These are phyloP conservation scores for Teratosphaeriaceae sp. DNA, from an alignment of 2,329 filamentous ascomycete genomes.

Conservation along the genomic window DNA sequence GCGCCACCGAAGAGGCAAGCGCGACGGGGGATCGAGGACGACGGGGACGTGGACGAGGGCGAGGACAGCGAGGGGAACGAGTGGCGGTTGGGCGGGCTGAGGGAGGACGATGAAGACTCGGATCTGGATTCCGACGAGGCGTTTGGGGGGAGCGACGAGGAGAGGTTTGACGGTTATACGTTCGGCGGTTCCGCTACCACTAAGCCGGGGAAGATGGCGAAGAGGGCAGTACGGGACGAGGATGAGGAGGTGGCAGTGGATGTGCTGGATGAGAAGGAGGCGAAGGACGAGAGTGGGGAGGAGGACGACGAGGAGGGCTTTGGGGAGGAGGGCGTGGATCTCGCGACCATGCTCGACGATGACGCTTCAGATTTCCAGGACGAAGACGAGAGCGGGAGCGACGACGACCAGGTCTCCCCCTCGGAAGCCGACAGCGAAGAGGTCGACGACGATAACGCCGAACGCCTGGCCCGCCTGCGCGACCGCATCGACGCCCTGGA, in stretches of 20 bases:
- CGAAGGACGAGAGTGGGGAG: slow-evolving; percentile 33
- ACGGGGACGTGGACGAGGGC: slow-evolving; percentile 56
- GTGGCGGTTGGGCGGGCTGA: slow-evolving; percentile 66
- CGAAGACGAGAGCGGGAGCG: slow-evolving; percentile 44
- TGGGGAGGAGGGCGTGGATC: slow-evolving; percentile 57
- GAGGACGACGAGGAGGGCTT: slow-evolving; percentile 53
- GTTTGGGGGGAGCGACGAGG: slow-evolving; percentile 82
- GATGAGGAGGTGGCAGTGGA: slow-evolving; percentile 41
- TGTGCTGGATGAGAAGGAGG: slow-evolving; percentile 42
- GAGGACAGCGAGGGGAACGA: slow-evolving; percentile 82
- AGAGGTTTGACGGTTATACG: slow-evolving; percentile 70
- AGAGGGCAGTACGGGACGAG: slow-evolving; percentile 25
- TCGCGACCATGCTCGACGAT: slow-evolving; percentile 56
- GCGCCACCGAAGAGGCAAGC: slow-evolving; percentile 26
- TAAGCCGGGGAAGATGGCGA: slow-evolving; percentile 37
- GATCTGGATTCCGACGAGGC: slow-evolving; percentile 73
- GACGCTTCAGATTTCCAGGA: slow-evolving; percentile 40
- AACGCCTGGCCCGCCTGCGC: slow-evolving; percentile 59
- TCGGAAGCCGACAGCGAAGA: slow-evolving; percentile 41
- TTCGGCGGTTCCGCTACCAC: slow-evolving; percentile 54
- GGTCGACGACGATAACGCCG: slow-evolving; percentile 31
- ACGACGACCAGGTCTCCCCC: slow-evolving; percentile 52
- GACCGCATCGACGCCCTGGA: slow-evolving; percentile 45
- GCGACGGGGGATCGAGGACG: slow-evolving; percentile 16
- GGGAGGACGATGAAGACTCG: slow-evolving; percentile 60